Conservation (phyloP, 2,329 filamentous ascomycete species). For the Penicillium sp. region DNA sequence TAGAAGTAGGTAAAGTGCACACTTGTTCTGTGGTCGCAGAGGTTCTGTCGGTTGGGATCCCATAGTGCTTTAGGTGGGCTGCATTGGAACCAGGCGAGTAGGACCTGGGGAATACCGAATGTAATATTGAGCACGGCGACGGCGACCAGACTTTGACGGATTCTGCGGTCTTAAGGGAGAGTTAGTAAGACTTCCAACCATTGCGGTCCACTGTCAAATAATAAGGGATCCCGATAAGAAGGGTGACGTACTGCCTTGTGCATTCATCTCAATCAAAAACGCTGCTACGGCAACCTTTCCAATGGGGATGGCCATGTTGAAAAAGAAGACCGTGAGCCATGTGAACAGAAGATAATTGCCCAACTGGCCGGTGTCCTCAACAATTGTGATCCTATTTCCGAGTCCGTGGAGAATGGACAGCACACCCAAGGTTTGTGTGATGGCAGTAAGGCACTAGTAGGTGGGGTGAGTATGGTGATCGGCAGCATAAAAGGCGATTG, state of each 20-base stretch:
- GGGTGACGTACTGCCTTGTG: conserved; percentile 17
- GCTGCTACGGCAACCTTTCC: conserved; percentile 22
- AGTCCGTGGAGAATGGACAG: conserved; percentile 21
- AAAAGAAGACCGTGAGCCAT: conserved; percentile 24
- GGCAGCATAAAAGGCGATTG: not conserved
- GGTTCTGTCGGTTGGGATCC: conserved; percentile 14
- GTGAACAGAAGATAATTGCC: conserved; percentile 21
- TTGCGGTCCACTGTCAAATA: not conserved
- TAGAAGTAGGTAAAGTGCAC: conserved; percentile 23
- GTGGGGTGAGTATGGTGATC: not conserved
- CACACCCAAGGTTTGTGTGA: conserved; percentile 20
- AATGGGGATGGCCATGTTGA: conserved; percentile 22
- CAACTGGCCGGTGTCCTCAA: conserved; percentile 12
- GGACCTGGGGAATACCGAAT: conserved; percentile 18
- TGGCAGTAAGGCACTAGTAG: conserved; percentile 12
- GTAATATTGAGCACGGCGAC: conserved; percentile 17
- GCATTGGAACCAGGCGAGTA: conserved; percentile 22
- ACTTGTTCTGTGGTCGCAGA: conserved; percentile 16
- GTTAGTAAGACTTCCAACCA: not conserved
- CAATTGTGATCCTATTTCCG: conserved; percentile 15
- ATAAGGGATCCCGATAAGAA: not conserved
- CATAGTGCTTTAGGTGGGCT: conserved; percentile 16
- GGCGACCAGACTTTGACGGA: conserved; percentile 16
- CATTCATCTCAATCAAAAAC: conserved; percentile 24
- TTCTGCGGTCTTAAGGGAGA: conserved; percentile 14